Conservation (phyloP, 345 rosid species). For the Erucastrum elatum region DNA sequence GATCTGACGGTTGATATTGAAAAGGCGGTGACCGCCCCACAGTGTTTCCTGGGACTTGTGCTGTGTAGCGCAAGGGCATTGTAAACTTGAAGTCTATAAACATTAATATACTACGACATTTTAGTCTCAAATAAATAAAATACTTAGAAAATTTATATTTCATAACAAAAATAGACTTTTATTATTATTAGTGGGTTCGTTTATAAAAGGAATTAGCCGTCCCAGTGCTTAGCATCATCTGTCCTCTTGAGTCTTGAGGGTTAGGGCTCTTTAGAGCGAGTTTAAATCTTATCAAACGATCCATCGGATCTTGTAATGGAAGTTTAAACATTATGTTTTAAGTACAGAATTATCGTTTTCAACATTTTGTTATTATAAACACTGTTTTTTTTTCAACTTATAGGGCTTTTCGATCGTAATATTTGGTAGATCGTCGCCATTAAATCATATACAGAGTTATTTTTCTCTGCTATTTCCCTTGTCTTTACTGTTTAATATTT, state of each 20-base stretch:
- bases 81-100: conserved; percentile 29
- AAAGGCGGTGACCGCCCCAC: conserved; percentile 82
- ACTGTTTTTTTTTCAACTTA: background rate
- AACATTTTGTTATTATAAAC: background rate
- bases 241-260: conserved; percentile 31
- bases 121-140: conserved; percentile 14
- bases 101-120: conserved; percentile 32
- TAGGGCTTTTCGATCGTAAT: conserved; percentile 40
- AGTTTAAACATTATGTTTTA: conserved; percentile 8
- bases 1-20: conserved; percentile 51
- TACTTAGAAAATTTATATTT: background rate
- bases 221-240: conserved; percentile 19
- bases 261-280: conserved; percentile 34
- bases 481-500: background rate
- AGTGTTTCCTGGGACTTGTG: conserved; percentile 47
- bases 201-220: conserved; percentile 47
- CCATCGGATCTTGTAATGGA: conserved; percentile 22
- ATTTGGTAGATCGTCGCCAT: conserved; percentile 49
- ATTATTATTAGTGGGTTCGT: conserved; percentile 30
- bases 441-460: conserved; percentile 7
- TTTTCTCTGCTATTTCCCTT: background rate
- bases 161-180: background rate
- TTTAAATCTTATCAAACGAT: conserved; percentile 9
- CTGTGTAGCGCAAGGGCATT: conserved; percentile 42
- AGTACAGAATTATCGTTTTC: background rate